Base-by-base conservation (phyloP, 1,284 basidiomycete genomes). In the Leucoagaricus sp. region DNA sequence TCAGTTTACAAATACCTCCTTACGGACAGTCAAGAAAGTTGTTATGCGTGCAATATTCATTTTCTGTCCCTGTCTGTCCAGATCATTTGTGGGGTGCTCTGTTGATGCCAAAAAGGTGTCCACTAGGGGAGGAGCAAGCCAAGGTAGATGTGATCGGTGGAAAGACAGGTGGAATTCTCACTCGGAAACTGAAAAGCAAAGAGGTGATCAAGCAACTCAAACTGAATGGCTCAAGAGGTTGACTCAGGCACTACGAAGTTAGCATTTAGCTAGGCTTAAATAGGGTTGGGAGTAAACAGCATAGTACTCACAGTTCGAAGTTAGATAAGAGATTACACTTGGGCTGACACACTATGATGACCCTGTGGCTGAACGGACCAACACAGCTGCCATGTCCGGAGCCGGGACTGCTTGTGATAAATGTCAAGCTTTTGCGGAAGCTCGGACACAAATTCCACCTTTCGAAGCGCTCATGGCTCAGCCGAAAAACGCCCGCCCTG, bases 351-450 rank as follows among this genome's bases (percentile, higher is more conserved):
- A 38, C 26, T 26, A 33, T 10, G n/a, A 33, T 10, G 40, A 23
- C 26, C 40, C 50, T 42, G 50, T 44, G 50, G 50, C 40, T 52
- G 50, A 52, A 52, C 44, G 41, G 50, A 29, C n/a, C 15, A 38
- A 49, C 33, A 36, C 31, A 51, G 36, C 23, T 40, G 4, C 6
- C 7, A 6, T 15, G 42, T 19, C 46, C 29, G 46, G 46, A 33
- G 19, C 46, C 29, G 28, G 10, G 29, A 48, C 13, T 29, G 17
- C 17, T 48, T 38, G 13, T 38, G 15, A n/a, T 38, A 13, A 38
- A 10, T 15, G 17, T 5, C 36, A n/a, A 38, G 12, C 31, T 33
- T 33, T 33, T 42, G 8, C 17, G 19, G 41, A 41, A 41, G 41
- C 17, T 42, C 41, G 41, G 41, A 42, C 17, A 42, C 10, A 23